A percentile compares a stretch with the other conserved stretches of the same genome.
Evolutionary conservation across 345 rosid species (phyloP).

Genomic region (Eutrema japonicum): DNA sequence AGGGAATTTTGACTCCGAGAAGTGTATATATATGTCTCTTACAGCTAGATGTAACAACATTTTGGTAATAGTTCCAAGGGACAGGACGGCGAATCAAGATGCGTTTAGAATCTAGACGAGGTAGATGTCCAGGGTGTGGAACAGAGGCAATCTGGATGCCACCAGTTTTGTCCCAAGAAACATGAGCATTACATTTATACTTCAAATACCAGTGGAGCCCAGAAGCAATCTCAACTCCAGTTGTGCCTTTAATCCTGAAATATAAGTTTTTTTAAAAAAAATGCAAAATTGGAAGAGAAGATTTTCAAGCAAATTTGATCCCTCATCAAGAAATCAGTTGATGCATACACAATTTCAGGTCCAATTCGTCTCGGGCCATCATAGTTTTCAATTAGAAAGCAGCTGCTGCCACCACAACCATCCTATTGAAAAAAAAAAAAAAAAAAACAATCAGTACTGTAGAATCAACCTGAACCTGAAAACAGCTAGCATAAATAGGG

Average conservation of each 20-base stretch:
- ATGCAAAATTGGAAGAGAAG: constrained; percentile 6
- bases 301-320: constrained; percentile 1
- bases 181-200: constrained; percentile 83
- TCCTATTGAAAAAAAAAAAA: constrained; percentile 51
- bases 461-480: background rate
- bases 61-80: constrained; percentile 97
- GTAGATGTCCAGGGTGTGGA: constrained; percentile 74
- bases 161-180: constrained; percentile 97
- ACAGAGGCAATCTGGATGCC: constrained; percentile 78
- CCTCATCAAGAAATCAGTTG: constrained; percentile 3
- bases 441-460: constrained; percentile 12
- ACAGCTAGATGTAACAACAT: constrained; percentile 96
- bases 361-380: constrained; percentile 43
- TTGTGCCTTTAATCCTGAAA: constrained; percentile 76
- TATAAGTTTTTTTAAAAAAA: background rate
- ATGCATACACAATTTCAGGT: constrained; percentile 75
- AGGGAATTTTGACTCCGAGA: constrained; percentile 20
- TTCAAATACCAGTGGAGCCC: constrained; percentile 96
- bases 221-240: constrained; percentile 84
- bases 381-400: constrained; percentile 67
- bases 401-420: constrained; percentile 71
- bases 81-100: constrained; percentile 79
- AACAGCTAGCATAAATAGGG: background rate
- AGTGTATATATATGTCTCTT: constrained; percentile 38
- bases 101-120: constrained; percentile 61